Conservation (phyloP, 116 monocot genomes). For the Dioscorea cayenensis region DNA sequence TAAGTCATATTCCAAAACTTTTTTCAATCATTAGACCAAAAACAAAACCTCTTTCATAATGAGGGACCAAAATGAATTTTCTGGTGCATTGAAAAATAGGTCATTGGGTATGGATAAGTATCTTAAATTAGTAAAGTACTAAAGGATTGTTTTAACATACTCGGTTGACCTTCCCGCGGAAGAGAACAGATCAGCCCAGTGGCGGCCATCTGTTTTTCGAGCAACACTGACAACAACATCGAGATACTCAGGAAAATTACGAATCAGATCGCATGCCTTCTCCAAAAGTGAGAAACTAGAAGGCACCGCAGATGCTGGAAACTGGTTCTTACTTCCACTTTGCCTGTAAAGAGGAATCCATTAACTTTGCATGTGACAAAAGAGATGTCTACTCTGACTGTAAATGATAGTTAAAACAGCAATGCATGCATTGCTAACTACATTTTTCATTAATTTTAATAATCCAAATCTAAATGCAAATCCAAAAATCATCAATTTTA, state of each 20-base stretch:
- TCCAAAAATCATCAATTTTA: too few species aligned
- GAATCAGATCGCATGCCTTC: conserved; percentile 90
- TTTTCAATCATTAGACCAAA: too few species aligned
- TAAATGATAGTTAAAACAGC: neutral
- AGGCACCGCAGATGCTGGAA: conserved; percentile 19
- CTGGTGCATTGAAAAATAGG: neutral
- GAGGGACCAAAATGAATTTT: too few species aligned
- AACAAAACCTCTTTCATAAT: too few species aligned
- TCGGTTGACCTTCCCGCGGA: conserved; percentile 99
- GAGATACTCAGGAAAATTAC: conserved; percentile 88
- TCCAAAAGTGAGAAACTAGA: conserved; percentile 63
- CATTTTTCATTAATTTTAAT: too few species aligned
- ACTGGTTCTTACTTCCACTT: conserved; percentile 65
- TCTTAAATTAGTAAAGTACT: neutral
- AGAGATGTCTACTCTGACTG: neutral
- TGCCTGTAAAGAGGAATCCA: conserved; percentile 45
- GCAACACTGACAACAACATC: conserved; percentile 99
- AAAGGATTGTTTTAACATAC: conserved; percentile 31
- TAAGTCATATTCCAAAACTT: too few species aligned
- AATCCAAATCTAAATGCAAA: too few species aligned
- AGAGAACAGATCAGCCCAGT: conserved; percentile 96
- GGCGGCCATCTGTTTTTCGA: conserved; percentile 98
- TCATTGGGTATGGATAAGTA: neutral
- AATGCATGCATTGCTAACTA: too few species aligned
- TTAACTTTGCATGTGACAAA: neutral